These are phyloP conservation scores for Saitozyma sp. DNA, from an alignment of 768 basidiomycete genomes.

Conservation along the genomic window DNA sequence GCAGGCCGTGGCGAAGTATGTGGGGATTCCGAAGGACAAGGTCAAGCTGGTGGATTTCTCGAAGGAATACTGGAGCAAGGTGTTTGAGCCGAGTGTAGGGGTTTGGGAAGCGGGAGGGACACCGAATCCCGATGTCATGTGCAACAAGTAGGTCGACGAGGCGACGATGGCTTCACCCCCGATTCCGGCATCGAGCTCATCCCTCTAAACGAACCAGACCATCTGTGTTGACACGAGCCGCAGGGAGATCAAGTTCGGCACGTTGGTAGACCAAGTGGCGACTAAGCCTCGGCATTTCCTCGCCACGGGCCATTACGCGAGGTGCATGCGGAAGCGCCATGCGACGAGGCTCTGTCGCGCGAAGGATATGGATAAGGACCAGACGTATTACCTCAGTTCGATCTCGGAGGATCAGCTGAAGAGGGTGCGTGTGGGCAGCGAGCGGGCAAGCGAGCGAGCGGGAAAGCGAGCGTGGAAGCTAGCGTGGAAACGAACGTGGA, in stretches of 20 bases:
- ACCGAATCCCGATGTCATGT: slow-evolving; percentile 91
- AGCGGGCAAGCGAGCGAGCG: too few relatives aligned
- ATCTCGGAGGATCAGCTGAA: slow-evolving; percentile 67
- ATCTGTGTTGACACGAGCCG: too few relatives aligned
- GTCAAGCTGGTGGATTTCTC: slow-evolving; percentile 67
- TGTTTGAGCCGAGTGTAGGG: slow-evolving; percentile 81
- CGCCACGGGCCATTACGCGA: slow-evolving; percentile 90
- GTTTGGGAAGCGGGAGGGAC: slow-evolving; percentile 77
- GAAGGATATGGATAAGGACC: slow-evolving; percentile 72
- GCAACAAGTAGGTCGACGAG: slow-evolving; percentile 66
- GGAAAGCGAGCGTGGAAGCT: too few relatives aligned
- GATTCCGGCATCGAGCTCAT: not conserved
- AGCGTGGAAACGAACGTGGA: too few relatives aligned
- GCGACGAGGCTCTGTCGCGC: slow-evolving; percentile 56
- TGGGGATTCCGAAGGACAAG: slow-evolving; percentile 53
- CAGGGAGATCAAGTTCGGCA: slow-evolving; percentile 90
- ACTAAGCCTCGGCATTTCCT: slow-evolving; percentile 61
- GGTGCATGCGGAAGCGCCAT: slow-evolving; percentile 60
- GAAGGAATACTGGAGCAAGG: slow-evolving; percentile 82
- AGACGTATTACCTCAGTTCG: slow-evolving; percentile 85
- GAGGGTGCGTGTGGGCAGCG: slow-evolving; percentile 50
- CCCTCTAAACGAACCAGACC: too few relatives aligned
- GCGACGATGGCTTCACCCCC: not conserved
- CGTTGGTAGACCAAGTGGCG: slow-evolving; percentile 66
- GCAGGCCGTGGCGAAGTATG: slow-evolving; percentile 67